Conservation (phyloP, 1,284 basidiomycete species). For the Fomitopsis betulina region DNA sequence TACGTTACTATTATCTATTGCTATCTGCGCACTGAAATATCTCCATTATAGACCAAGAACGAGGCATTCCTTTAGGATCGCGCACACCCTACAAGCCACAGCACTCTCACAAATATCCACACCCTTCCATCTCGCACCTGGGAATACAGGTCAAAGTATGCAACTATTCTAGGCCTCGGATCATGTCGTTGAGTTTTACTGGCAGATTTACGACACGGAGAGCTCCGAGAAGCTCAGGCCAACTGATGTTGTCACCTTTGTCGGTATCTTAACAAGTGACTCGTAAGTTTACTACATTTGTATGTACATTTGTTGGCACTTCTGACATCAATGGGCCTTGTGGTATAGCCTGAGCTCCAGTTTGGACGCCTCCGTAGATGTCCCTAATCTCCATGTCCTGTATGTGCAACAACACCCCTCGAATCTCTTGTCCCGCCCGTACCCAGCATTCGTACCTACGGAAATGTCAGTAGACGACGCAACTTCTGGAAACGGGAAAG, state of each 20-base stretch:
- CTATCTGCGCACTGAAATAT: too few species aligned
- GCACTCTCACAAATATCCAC: constrained; percentile 62
- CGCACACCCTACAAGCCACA: constrained; percentile 20
- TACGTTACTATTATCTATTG: neutral
- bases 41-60: constrained; percentile 3
- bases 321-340: neutral
- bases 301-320: neutral
- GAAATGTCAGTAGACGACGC: constrained; percentile 8
- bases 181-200: too few species aligned
- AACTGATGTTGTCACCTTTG: constrained; percentile 59
- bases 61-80: neutral
- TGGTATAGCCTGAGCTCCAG: constrained; percentile 29
- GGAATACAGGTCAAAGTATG: constrained; percentile 67
- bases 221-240: constrained; percentile 43
- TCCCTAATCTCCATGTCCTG: constrained; percentile 68
- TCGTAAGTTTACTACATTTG: constrained; percentile 36
- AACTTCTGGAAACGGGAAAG: constrained; percentile 1
- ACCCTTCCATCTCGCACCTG: constrained; percentile 46
- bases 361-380: constrained; percentile 30
- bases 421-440: constrained; percentile 34
- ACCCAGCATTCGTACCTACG: constrained; percentile 19
- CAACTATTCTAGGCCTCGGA: too few species aligned
- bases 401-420: constrained; percentile 42
- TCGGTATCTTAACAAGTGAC: constrained; percentile 66
- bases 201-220: constrained; percentile 52